Percentiles rank a stretch among this genome's conserved stretches.
Evolutionary conservation across 768 basidiomycete genomes (phyloP).

Genomic region (Leucogyrophana mollusca): DNA sequence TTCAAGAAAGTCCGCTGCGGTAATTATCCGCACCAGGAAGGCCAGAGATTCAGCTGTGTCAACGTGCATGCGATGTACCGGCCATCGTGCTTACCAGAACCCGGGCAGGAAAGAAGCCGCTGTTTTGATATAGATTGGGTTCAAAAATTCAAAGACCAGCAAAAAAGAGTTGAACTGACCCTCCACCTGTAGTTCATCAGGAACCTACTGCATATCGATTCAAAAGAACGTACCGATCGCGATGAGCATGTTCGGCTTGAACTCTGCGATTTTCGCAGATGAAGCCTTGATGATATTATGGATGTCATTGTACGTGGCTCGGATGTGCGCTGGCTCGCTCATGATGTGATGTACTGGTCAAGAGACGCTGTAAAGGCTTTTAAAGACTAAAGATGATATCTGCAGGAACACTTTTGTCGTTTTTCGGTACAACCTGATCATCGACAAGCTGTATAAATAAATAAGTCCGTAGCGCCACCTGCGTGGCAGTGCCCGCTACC

Average conservation of each 20-base stretch:
- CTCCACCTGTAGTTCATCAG: constrained; percentile 55
- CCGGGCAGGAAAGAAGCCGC: constrained; percentile 95
- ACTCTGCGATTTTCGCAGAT: constrained; percentile 71
- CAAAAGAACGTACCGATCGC: constrained; percentile 63
- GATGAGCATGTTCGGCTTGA: constrained; percentile 84
- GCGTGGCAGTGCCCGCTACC: constrained; percentile 8
- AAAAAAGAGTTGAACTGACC: constrained; percentile 49
- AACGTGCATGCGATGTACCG: neutral
- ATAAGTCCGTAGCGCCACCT: constrained; percentile 1
- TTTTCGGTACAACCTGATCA: neutral
- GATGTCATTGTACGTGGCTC: constrained; percentile 87
- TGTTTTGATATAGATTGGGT: constrained; percentile 29
- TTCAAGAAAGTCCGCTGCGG: constrained; percentile 82
- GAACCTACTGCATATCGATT: neutral
- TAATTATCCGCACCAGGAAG: neutral
- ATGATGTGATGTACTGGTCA: constrained; percentile 17
- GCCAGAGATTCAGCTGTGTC: neutral
- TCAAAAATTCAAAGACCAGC: constrained; percentile 12
- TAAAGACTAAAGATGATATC: neutral
- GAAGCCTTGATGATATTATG: constrained; percentile 80
- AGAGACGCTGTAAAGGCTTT: neutral
- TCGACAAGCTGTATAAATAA: neutral
- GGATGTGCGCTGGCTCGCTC: constrained; percentile 55
- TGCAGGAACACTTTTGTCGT: neutral
- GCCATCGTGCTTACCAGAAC: constrained; percentile 58